phyloP scores from a whole-genome alignment of 2,329 filamentous ascomycete species.

The Gliomastix tumulicola region DNA sequence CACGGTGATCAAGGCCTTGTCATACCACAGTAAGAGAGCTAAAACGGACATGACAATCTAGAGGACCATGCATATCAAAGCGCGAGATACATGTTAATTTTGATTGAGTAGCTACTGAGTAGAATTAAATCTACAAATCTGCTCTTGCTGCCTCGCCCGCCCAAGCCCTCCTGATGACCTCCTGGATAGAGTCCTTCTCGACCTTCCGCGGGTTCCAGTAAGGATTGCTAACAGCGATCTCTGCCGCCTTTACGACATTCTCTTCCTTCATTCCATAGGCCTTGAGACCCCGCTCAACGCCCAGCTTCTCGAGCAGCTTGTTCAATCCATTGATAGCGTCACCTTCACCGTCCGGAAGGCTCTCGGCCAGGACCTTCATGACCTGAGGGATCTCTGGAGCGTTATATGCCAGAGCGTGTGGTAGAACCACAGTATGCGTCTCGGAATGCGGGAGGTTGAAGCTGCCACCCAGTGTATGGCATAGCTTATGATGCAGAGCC shows the following conservation, averaged over 20 bases:
- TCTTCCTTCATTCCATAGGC: conserved; percentile 53
- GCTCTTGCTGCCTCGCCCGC: conserved; percentile 45
- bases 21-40: too few species aligned
- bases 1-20: too few species aligned
- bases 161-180: conserved; percentile 53
- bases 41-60: too few species aligned
- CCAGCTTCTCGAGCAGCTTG: conserved; percentile 41
- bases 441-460: conserved; percentile 60
- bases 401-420: conserved; percentile 58
- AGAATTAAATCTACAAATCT: conserved; percentile 11
- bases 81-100: too few species aligned
- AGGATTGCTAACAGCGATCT: conserved; percentile 49
- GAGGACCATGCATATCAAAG: too few species aligned
- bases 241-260: conserved; percentile 52
- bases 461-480: conserved; percentile 56
- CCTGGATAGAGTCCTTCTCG: conserved; percentile 41
- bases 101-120: too few species aligned
- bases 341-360: conserved; percentile 47
- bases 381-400: conserved; percentile 43
- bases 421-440: conserved; percentile 56
- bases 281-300: conserved; percentile 44
- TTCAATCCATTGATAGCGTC: conserved; percentile 53
- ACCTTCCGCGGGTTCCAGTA: conserved; percentile 54
- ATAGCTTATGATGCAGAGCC: conserved; percentile 62
- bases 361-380: conserved; percentile 44